Evolutionary conservation across 2,329 filamentous ascomycete species (phyloP), one percentile per base, ranked within the genome.

Genomic region (Epichloe glyceriae): DNA sequence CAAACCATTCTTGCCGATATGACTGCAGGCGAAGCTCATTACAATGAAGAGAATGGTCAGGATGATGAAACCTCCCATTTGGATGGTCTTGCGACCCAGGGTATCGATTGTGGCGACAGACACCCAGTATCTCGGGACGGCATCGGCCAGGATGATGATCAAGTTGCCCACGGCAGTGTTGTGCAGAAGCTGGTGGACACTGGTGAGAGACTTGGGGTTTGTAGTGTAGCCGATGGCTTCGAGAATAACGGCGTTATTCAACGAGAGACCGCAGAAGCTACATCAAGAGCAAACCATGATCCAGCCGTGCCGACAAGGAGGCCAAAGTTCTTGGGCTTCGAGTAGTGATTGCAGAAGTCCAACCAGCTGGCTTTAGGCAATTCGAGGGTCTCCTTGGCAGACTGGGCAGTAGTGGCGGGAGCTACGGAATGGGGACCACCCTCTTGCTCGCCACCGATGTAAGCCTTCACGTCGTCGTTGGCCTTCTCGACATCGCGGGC

Each of bases 71-170:
- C 80, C 80, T 53, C 72, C 74, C 50, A 85, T 67, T 68, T 87
- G 87, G 52, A 91, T 88, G 1, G 85, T 79, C 71, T 88, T 89
- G 60, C 86, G 83, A 50, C 86, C 86, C 14, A 89, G 60, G 1
- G 76, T 85, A 66, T 91, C 86, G 51, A 88, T 79, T 1, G 79
- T 80, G 1, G 80, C 80, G 5, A 89, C 85, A 0, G 85, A 86
- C 15, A 88, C 77, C 86, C 86, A 90, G 72, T 90, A 90, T 14
- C 86, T 86, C 0, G 86, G 86, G 14, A 90, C 85, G 46, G 86
- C 83, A 52, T 86, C 86, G 4, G 86, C 86, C 53, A 85, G 80
- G 57, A 89, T 82, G 47, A 90, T 76, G 57, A 90, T 87, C 58
- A 90, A 69, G 69, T 91, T 89, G 10, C 86, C 86, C 19, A 88